Evolutionary conservation across 345 rosid species (phyloP).

Genomic region (Acer saccharum): DNA sequence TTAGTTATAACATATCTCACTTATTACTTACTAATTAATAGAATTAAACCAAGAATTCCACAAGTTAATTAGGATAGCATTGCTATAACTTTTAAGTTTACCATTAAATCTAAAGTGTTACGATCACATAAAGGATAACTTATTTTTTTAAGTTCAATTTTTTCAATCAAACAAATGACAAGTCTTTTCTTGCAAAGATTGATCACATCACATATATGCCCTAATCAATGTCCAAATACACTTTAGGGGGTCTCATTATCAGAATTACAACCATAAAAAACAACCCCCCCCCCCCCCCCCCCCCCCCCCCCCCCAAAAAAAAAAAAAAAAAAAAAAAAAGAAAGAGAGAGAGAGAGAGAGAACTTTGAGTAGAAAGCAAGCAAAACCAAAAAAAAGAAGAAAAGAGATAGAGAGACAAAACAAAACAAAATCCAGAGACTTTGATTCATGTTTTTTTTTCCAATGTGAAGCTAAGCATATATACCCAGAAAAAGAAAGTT

Average conservation of each 20-base stretch:
- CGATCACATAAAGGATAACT: too few species aligned
- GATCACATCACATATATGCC: not conserved
- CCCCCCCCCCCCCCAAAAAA: too few species aligned
- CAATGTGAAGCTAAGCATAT: conserved; percentile 75
- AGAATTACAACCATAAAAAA: not conserved
- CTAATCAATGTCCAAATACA: not conserved
- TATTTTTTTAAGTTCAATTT: too few species aligned
- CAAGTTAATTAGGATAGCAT: too few species aligned
- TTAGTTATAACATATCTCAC: too few species aligned
- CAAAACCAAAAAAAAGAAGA: conserved; percentile 43
- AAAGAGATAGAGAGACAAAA: conserved; percentile 56
- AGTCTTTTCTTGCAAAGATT: too few species aligned
- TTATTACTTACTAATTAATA: too few species aligned
- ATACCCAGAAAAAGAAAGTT: conserved; percentile 37
- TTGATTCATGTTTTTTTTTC: conserved; percentile 34
- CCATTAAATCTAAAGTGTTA: too few species aligned
- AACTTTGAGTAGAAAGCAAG: conserved; percentile 83
- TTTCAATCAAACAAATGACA: too few species aligned
- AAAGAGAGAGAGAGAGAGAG: not conserved
- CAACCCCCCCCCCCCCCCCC: not conserved
- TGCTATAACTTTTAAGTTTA: too few species aligned
- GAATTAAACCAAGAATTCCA: too few species aligned
- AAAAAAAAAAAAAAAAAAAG: too few species aligned
- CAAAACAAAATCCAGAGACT: conserved; percentile 29
- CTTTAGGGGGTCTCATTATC: not conserved